These are phyloP conservation scores for Ophiognomonia clavigignenti-juglandacearum DNA, from an alignment of 2,329 filamentous ascomycete genomes.

Conservation along the genomic window DNA sequence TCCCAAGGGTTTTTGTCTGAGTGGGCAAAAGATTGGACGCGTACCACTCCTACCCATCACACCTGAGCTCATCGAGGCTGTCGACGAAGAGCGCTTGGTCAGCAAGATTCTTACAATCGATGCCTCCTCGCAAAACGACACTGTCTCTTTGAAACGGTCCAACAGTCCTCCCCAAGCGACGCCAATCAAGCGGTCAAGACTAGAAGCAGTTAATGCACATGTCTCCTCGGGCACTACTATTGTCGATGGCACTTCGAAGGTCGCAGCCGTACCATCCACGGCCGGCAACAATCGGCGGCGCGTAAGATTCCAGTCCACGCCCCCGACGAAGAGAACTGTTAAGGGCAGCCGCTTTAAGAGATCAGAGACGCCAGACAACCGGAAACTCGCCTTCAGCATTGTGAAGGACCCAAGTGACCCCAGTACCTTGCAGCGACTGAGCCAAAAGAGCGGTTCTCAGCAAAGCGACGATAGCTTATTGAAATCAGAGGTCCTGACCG, in stretches of 20 bases:
- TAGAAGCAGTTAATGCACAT: neutral
- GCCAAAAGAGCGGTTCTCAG: conserved; percentile 57
- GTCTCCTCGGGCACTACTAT: neutral
- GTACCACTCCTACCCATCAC: conserved; percentile 33
- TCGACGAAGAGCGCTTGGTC: conserved; percentile 34
- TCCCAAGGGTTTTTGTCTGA: conserved; percentile 35
- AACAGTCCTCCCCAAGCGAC: neutral
- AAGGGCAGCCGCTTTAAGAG: conserved; percentile 29
- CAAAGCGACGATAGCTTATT: conserved; percentile 34
- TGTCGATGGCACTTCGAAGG: neutral
- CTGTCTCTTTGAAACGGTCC: conserved; percentile 6
- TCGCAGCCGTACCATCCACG: neutral
- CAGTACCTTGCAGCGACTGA: conserved; percentile 58
- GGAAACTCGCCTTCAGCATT: conserved; percentile 60
- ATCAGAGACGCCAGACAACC: conserved; percentile 38
- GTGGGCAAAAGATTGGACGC: conserved; percentile 34
- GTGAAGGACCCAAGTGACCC: conserved; percentile 72
- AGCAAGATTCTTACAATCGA: conserved; percentile 25
- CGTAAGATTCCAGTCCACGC: conserved; percentile 18
- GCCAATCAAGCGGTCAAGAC: conserved; percentile 7
- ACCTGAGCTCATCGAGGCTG: conserved; percentile 33
- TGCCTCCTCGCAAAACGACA: conserved; percentile 10
- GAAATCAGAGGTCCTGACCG: conserved; percentile 33
- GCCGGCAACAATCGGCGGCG: conserved; percentile 7
- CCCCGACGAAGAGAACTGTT: conserved; percentile 18